Conservation (phyloP, 345 rosid species). For the Hypericum androsaemum region DNA sequence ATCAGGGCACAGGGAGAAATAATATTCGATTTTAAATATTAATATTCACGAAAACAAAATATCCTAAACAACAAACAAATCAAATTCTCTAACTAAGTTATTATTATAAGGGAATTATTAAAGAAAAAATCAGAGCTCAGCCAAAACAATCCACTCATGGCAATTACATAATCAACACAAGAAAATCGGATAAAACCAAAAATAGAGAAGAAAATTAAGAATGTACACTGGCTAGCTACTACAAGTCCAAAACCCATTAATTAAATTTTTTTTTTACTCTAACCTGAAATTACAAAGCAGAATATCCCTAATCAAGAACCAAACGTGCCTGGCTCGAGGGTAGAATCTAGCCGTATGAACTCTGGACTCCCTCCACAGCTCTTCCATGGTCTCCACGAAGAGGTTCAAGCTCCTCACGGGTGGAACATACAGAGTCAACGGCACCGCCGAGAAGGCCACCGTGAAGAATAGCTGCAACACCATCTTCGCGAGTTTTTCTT, state of each 20-base stretch:
- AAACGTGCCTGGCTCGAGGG: conserved; percentile 19
- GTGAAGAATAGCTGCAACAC: conserved; percentile 29
- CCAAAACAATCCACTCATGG: too few species aligned
- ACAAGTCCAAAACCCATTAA: neutral
- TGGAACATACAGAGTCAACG: conserved; percentile 36
- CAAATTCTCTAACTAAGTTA: too few species aligned
- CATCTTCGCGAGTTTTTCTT: neutral
- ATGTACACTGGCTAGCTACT: neutral
- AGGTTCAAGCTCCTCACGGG: conserved; percentile 33
- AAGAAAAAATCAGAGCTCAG: too few species aligned
- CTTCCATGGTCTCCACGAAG: conserved; percentile 30
- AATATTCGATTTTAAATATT: too few species aligned
- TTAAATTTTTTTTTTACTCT: neutral
- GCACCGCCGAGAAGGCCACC: conserved; percentile 41
- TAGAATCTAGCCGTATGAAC: conserved; percentile 21
- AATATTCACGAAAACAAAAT: too few species aligned
- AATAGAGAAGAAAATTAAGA: too few species aligned
- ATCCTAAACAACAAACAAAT: too few species aligned
- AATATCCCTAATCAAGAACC: neutral
- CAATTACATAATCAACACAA: too few species aligned
- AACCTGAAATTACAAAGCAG: neutral
- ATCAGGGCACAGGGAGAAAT: too few species aligned
- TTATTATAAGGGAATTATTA: too few species aligned
- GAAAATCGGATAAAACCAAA: too few species aligned
- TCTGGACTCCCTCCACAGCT: conserved; percentile 19